Evolutionary conservation across 129 eudicot species (phyloP), one percentile per base, ranked within the genome.

Genomic region (carrot (Daucus carota)): DNA sequence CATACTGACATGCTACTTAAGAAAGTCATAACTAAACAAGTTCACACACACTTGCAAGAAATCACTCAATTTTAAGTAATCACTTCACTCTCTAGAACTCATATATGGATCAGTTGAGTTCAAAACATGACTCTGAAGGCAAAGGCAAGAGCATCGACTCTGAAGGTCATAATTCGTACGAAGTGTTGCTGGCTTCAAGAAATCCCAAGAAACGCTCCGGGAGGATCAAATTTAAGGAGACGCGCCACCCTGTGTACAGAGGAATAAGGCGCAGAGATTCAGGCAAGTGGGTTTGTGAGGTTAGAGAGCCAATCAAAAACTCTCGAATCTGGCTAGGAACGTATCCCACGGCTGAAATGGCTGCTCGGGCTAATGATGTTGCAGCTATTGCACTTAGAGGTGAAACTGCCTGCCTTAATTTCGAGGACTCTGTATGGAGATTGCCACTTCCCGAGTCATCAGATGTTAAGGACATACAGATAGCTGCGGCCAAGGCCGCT

Each of bases 231-330:
- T 68, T 68, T 8, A n/a, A 20, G 7, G 46, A 68, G 33, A 68
- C 73, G 9, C 73, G 73, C 26, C 73, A 68, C 28, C 73, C 46
- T 1, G 31, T 68, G n/a, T 68, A 68, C 46, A 5, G 73, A 42
- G 73, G 73, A 68, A 42, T 36, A 11, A 6, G 46, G 14, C 29
- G 46, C 6, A 68, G 73, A 11, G 17, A 68, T 68, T 36, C 73
- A n/a, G 46, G 73, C 73, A 68, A 68, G 73, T 68, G 73, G 73
- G 73, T 68, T 15, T 68, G 73, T 10, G 73, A 68, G 45, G 73
- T 68, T 7, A 1, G 73, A 24, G 73, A 68, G 0, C 46, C 73
- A 1, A 8, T 7, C 29, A 36, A 36, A 7, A 34, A 34, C n/a
- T 17, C 46, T 33, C n/a, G 73, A 34, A 68, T 68, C 1, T 68